Conservation (phyloP, 1,139 yeast genomes). For the Blastobotrys elegans region DNA sequence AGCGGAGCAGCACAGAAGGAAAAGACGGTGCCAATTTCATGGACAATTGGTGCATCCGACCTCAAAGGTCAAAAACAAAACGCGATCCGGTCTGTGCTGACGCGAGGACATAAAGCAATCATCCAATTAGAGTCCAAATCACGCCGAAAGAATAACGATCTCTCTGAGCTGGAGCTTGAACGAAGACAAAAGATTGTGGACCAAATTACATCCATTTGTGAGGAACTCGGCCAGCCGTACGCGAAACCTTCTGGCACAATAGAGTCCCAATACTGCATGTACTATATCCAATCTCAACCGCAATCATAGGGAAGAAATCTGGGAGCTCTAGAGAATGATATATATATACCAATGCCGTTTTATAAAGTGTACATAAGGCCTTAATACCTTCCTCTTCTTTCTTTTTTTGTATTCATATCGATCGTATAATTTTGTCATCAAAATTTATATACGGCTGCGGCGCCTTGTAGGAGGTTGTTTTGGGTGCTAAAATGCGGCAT, state of each 20-base stretch:
- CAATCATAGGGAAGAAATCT: not conserved
- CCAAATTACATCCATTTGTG: slow-evolving; percentile 26
- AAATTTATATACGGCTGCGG: slow-evolving; percentile 22
- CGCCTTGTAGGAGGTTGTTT: slow-evolving; percentile 24
- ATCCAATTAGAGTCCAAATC: slow-evolving; percentile 26
- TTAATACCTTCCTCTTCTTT: slow-evolving; percentile 15
- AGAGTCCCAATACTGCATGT: slow-evolving; percentile 22
- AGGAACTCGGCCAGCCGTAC: slow-evolving; percentile 26
- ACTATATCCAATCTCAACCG: slow-evolving; percentile 15
- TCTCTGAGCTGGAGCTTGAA: slow-evolving; percentile 26
- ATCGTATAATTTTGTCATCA: not conserved
- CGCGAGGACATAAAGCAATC: slow-evolving; percentile 30
- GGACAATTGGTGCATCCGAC: slow-evolving; percentile 33
- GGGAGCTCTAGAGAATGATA: not conserved
- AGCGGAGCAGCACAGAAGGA: slow-evolving; percentile 24
- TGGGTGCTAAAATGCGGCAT: slow-evolving; percentile 43
- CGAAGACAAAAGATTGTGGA: slow-evolving; percentile 30
- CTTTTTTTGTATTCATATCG: not conserved
- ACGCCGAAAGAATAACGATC: slow-evolving; percentile 21
- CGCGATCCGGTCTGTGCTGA: slow-evolving; percentile 34
- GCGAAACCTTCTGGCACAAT: slow-evolving; percentile 24
- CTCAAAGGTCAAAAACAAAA: slow-evolving; percentile 31
- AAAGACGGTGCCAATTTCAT: slow-evolving; percentile 32
- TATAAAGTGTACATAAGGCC: not conserved
- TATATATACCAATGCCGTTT: not conserved